phyloP scores from a whole-genome alignment of 805 yeast species.

The Kodamaea laetipori region DNA sequence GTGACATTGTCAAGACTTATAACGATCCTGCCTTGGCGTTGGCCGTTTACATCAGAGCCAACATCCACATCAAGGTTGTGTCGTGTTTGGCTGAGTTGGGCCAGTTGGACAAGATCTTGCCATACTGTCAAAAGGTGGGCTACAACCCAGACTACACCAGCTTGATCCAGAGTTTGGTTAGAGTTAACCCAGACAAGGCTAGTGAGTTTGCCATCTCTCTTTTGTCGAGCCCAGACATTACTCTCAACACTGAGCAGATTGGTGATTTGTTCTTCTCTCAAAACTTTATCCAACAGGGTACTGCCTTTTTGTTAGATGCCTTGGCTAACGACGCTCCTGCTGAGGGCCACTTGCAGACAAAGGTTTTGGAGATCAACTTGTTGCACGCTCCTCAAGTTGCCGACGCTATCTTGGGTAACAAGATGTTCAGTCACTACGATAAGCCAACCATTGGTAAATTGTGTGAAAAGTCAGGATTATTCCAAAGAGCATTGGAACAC shows the following conservation, averaged over 20 bases:
- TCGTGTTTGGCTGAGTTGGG: slow-evolving; percentile 92
- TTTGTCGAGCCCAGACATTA: slow-evolving; percentile 57
- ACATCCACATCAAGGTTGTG: slow-evolving; percentile 85
- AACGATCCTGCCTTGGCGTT: slow-evolving; percentile 80
- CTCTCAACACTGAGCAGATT: slow-evolving; percentile 77
- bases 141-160: slow-evolving; percentile 89
- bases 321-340: slow-evolving; percentile 90
- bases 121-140: slow-evolving; percentile 86
- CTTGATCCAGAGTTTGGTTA: slow-evolving; percentile 83
- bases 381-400: slow-evolving; percentile 99
- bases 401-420: slow-evolving; percentile 95
- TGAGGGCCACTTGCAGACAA: slow-evolving; percentile 94
- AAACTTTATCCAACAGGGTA: slow-evolving; percentile 94
- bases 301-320: slow-evolving; percentile 94
- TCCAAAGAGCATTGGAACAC: slow-evolving; percentile 94
- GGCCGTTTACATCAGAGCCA: slow-evolving; percentile 85
- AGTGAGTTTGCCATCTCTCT: slow-evolving; percentile 94
- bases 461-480: slow-evolving; percentile 94
- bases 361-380: slow-evolving; percentile 88
- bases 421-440: slow-evolving; percentile 94
- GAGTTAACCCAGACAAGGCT: slow-evolving; percentile 96
- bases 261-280: slow-evolving; percentile 95
- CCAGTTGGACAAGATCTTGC: slow-evolving; percentile 92
- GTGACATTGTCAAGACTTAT: slow-evolving; percentile 89
- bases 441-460: slow-evolving; percentile 88